These are phyloP conservation scores for Fulvia fulva DNA, from an alignment of 2,329 filamentous ascomycete species.

Conservation along the genomic window DNA sequence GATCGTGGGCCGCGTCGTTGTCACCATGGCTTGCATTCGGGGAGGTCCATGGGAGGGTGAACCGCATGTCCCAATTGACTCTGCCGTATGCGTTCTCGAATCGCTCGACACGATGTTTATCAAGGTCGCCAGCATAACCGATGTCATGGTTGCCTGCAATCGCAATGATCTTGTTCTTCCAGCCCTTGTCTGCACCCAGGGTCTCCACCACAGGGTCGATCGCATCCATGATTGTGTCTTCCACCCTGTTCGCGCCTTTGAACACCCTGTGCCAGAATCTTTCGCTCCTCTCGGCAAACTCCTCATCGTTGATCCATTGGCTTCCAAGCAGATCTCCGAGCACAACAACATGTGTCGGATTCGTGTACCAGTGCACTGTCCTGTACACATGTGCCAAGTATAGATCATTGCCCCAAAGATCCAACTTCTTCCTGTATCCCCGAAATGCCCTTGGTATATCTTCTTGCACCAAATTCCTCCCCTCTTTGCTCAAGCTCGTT, in stretches of 20 bases:
- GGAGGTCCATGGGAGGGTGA: constrained; percentile 40
- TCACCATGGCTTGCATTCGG: constrained; percentile 30
- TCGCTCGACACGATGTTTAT: constrained; percentile 65
- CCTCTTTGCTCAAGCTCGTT: constrained; percentile 15
- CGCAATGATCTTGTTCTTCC: constrained; percentile 78
- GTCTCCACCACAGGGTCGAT: constrained; percentile 34
- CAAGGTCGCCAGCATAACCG: constrained; percentile 90
- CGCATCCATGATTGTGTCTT: constrained; percentile 29
- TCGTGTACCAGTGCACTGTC: constrained; percentile 75
- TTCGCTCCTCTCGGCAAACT: constrained; percentile 68
- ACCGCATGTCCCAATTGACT: constrained; percentile 82
- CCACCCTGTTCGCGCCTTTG: constrained; percentile 24
- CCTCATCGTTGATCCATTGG: constrained; percentile 85
- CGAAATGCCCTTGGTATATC: constrained; percentile 66
- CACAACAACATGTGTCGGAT: constrained; percentile 81
- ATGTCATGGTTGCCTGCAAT: constrained; percentile 95
- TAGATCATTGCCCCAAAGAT: constrained; percentile 88
- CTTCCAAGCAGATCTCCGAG: constrained; percentile 89
- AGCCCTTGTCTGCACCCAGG: constrained; percentile 50
- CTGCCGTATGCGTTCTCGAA: constrained; percentile 85
- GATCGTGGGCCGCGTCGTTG: constrained; percentile 1
- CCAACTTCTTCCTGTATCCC: constrained; percentile 71
- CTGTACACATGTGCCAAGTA: constrained; percentile 93
- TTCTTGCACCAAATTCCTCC: constrained; percentile 33
- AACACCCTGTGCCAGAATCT: constrained; percentile 30